Percentiles rank a stretch among this genome's conserved stretches.
Conservation (phyloP, 768 basidiomycete species). For the Leccinum longicurvipes region DNA sequence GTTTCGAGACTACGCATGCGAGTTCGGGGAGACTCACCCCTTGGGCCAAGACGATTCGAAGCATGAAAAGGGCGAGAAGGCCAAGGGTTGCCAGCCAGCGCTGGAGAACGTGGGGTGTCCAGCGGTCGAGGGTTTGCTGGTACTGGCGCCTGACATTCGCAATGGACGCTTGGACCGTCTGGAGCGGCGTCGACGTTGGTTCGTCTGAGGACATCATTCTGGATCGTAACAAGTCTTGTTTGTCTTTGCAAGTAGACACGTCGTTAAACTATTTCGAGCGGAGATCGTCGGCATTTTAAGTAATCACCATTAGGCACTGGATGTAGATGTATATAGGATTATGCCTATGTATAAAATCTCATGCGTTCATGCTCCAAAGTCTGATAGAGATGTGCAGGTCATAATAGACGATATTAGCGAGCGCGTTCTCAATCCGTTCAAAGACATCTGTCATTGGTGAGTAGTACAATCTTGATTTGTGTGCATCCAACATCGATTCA, state of each 20-base stretch:
- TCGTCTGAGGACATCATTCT: conserved; percentile 36
- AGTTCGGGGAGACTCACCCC: conserved; percentile 55
- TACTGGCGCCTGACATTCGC: conserved; percentile 67
- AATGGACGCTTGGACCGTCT: conserved; percentile 26
- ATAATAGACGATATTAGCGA: not conserved
- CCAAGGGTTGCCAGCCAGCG: conserved; percentile 82
- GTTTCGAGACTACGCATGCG: not conserved
- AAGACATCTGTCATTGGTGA: not conserved
- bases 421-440: no score
- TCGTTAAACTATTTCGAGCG: not conserved
- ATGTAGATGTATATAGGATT: not conserved
- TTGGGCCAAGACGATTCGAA: conserved; percentile 85
- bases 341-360: not conserved
- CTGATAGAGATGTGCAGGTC: not conserved
- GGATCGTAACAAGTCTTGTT: conserved; percentile 10
- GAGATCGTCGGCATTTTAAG: no score
- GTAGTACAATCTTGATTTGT: not conserved
- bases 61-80: conserved; percentile 69
- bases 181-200: conserved; percentile 25
- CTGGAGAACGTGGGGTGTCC: conserved; percentile 86
- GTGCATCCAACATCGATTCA: not conserved
- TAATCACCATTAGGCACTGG: not conserved
- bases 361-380: not conserved
- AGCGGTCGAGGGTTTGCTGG: conserved; percentile 85
- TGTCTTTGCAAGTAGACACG: not conserved